These are phyloP conservation scores for Marasmius sp. DNA, from an alignment of 1,284 basidiomycete species.

Conservation along the genomic window DNA sequence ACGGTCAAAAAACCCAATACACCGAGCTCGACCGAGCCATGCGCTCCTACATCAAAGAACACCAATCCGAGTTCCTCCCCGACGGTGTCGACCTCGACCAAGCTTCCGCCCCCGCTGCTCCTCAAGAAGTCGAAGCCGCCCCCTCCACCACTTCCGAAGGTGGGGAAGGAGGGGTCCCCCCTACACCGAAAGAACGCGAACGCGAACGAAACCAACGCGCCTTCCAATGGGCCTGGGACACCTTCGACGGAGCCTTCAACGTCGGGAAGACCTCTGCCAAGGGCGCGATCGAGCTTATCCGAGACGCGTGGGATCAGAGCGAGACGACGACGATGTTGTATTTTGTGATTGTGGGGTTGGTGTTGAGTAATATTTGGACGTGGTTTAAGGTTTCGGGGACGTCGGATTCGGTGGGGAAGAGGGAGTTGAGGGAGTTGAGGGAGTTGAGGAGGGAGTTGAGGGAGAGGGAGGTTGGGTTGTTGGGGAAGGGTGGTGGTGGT, in stretches of 20 bases:
- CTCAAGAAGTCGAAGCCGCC: slow-evolving; percentile 8
- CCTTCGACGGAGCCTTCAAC: slow-evolving; percentile 68
- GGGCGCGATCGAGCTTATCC: slow-evolving; percentile 72
- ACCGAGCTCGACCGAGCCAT: slow-evolving; percentile 83
- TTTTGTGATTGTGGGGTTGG: slow-evolving; percentile 68
- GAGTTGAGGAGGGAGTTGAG: slow-evolving; percentile 24
- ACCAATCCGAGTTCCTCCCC: slow-evolving; percentile 87
- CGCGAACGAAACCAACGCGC: slow-evolving; percentile 68
- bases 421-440: not conserved
- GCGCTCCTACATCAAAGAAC: slow-evolving; percentile 84
- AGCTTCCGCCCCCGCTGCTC: slow-evolving; percentile 34
- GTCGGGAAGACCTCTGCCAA: slow-evolving; percentile 69
- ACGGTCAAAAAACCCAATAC: slow-evolving; percentile 94
- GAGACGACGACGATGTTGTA: slow-evolving; percentile 69
- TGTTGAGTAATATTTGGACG: slow-evolving; percentile 80
- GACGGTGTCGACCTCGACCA: slow-evolving; percentile 65
- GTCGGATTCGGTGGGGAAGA: not conserved
- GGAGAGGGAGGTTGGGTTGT: slow-evolving; percentile 38
- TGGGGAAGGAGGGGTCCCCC: slow-evolving; percentile 11
- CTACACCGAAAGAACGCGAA: slow-evolving; percentile 48
- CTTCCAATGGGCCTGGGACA: slow-evolving; percentile 85
- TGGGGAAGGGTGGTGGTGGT: slow-evolving; percentile 45
- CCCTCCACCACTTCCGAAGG: not conserved
- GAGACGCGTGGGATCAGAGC: slow-evolving; percentile 73
- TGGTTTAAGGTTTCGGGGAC: slow-evolving; percentile 39